Conservation (phyloP, 163 green algal species). For the Coccomyxa subellipsoidea region DNA sequence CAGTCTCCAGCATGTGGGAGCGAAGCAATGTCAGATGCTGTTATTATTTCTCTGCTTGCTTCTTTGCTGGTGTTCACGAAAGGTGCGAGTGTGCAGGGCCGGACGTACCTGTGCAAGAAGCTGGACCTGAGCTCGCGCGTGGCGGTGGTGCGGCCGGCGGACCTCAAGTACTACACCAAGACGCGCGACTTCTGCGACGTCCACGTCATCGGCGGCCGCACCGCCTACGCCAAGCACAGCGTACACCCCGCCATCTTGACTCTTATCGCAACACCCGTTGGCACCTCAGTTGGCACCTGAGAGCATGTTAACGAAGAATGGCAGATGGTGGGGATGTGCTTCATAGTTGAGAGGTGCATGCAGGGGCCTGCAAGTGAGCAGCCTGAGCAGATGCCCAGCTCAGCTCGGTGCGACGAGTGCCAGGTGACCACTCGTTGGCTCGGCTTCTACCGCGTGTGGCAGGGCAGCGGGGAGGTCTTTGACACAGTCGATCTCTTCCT, state of each 20-base stretch:
- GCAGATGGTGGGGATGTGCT: too few relatives aligned
- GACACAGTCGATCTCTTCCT: constrained; percentile 91
- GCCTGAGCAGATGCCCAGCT: not conserved
- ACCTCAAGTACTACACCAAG: constrained; percentile 91
- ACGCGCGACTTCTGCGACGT: constrained; percentile 76
- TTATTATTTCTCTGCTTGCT: too few relatives aligned
- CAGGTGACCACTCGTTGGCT: constrained; percentile 60
- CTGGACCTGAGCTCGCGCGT: constrained; percentile 69
- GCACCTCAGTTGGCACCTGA: too few relatives aligned
- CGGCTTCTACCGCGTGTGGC: constrained; percentile 81
- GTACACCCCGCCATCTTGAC: not conserved
- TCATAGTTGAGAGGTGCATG: too few relatives aligned
- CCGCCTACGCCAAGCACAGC: constrained; percentile 41
- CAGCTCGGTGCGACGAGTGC: constrained; percentile 27
- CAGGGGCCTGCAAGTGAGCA: not conserved
- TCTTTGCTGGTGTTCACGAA: too few relatives aligned
- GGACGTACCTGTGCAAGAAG: constrained; percentile 75
- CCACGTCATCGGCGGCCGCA: constrained; percentile 60
- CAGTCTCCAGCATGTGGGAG: too few relatives aligned
- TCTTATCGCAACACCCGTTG: too few relatives aligned
- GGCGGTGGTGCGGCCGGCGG: constrained; percentile 66
- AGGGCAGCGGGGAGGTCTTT: constrained; percentile 64
- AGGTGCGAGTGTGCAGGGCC: constrained; percentile 48
- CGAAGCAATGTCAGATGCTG: too few relatives aligned
- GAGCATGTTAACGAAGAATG: too few relatives aligned